Percentiles rank a stretch among this genome's conserved stretches.
phyloP scores from a whole-genome alignment of 176 grass and related monocot genomes.

The Zoysia japonica region DNA sequence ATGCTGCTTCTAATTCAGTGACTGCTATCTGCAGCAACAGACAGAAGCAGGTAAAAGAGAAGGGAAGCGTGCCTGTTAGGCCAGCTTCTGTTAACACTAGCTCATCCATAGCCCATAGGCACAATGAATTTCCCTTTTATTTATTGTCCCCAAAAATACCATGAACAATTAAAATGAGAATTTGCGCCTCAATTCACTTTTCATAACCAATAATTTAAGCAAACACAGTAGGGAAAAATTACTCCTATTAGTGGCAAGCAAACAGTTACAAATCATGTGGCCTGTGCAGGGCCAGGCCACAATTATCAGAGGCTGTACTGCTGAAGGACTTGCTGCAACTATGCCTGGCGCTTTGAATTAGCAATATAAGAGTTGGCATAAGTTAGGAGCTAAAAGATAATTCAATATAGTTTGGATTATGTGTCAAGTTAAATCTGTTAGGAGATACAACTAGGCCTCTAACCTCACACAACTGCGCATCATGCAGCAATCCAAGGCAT shows the following conservation, averaged over 20 bases:
- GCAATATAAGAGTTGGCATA: not conserved
- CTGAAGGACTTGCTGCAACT: not conserved
- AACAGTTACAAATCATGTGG: not conserved
- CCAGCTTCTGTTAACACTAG: not conserved
- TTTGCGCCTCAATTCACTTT: not conserved
- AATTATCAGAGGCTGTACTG: not conserved
- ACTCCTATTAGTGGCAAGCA: not conserved
- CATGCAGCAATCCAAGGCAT: not conserved
- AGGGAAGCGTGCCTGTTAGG: not conserved
- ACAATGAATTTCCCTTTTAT: not conserved
- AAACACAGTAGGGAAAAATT: not conserved
- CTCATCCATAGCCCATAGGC: not conserved
- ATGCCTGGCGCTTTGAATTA: not conserved
- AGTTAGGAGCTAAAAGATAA: not conserved
- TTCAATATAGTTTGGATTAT: not conserved
- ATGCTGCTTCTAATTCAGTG: not conserved
- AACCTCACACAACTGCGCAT: not conserved
- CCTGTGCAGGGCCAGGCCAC: not conserved
- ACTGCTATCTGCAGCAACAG: not conserved
- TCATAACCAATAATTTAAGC: not conserved
- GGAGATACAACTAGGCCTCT: not conserved
- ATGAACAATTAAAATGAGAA: slow-evolving; percentile 1
- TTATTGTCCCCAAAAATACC: not conserved
- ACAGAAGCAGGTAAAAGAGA: not conserved
- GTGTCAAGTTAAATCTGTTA: slow-evolving; percentile 16